Percentiles rank a stretch among this genome's conserved stretches.
phyloP scores from a whole-genome alignment of 2,329 filamentous ascomycete genomes.

The Fusarium irregulare region DNA sequence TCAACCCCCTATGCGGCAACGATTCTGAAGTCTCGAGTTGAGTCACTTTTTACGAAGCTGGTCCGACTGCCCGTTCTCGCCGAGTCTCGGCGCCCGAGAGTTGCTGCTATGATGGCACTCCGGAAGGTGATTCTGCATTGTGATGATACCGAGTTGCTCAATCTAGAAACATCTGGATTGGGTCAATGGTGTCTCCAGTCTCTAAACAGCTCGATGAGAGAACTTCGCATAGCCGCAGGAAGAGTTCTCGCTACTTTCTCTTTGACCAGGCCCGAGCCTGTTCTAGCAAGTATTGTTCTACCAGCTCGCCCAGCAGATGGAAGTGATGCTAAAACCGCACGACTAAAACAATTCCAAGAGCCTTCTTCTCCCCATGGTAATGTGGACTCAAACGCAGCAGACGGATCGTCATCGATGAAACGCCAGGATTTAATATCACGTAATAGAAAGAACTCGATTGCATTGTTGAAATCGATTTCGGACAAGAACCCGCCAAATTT shows the following conservation, averaged over 20 bases:
- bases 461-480: conserved; percentile 77
- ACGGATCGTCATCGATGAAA: conserved; percentile 29
- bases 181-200: conserved; percentile 87
- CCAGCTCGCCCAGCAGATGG: conserved; percentile 13
- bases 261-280: conserved; percentile 42
- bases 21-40: conserved; percentile 52
- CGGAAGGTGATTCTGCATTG: conserved; percentile 77
- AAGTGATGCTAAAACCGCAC: conserved; percentile 2
- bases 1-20: conserved; percentile 15
- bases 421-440: conserved; percentile 45
- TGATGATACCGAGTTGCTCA: conserved; percentile 66
- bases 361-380: background rate
- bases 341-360: conserved; percentile 16
- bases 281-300: conserved; percentile 16
- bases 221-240: conserved; percentile 84
- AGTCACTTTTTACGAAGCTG: conserved; percentile 60
- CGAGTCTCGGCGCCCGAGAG: conserved; percentile 69
- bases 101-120: conserved; percentile 78
- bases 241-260: conserved; percentile 76
- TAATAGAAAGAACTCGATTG: conserved; percentile 75
- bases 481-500: conserved; percentile 74
- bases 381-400: conserved; percentile 1
- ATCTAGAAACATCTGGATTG: conserved; percentile 73
- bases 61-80: conserved; percentile 59
- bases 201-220: conserved; percentile 84